These are phyloP conservation scores for Anethum foeniculum DNA, from an alignment of 140 eudicot genomes.

Conservation along the genomic window DNA sequence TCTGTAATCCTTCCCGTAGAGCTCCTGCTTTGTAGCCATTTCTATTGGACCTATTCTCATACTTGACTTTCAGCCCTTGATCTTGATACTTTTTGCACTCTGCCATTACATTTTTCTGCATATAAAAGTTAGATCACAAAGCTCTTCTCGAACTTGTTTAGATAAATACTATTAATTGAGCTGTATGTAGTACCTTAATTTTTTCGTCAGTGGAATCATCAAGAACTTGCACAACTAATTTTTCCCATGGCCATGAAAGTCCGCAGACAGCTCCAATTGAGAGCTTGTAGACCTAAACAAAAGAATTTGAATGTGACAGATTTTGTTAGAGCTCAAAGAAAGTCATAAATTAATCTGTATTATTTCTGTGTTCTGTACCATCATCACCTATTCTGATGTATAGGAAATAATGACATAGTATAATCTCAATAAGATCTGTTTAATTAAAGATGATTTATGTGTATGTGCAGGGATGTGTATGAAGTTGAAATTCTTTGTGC, in stretches of 20 bases:
- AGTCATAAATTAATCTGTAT: too few species aligned
- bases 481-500: neutral
- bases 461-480: neutral
- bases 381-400: neutral
- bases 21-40: slow-evolving; percentile 93
- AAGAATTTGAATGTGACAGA: slow-evolving; percentile 12
- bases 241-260: slow-evolving; percentile 69
- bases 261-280: slow-evolving; percentile 76
- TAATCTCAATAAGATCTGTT: neutral
- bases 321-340: neutral
- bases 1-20: slow-evolving; percentile 65
- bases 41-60: slow-evolving; percentile 74
- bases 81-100: slow-evolving; percentile 66
- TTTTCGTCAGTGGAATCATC: slow-evolving; percentile 75
- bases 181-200: slow-evolving; percentile 47
- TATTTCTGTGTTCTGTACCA: neutral
- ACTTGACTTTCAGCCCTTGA: slow-evolving; percentile 65
- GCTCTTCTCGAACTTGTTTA: neutral
- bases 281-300: slow-evolving; percentile 68
- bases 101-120: slow-evolving; percentile 54
- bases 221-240: slow-evolving; percentile 68
- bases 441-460: neutral
- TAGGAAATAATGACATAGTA: neutral
- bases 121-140: neutral
- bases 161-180: neutral